Base-by-base conservation (phyloP, 176 grass and related monocot genomes). In the Tuctoria greenei region DNA sequence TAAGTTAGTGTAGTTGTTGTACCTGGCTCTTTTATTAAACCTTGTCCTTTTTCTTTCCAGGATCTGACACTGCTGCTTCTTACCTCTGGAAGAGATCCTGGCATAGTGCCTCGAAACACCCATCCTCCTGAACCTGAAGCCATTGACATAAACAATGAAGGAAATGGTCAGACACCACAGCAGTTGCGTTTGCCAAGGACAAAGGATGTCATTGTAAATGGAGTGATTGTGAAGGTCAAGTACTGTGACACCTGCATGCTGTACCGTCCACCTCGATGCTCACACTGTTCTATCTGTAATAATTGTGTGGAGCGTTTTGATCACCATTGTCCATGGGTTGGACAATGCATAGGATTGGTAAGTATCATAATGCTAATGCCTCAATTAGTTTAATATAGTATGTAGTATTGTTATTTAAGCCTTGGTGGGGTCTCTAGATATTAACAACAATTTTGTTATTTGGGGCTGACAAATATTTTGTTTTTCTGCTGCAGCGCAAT, bases 221-320 rank as follows among this genome's bases (percentile, higher is more conserved):
- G 90, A 36, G 74, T 90, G 2, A 24, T 72, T 46, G 90, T 97
- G 57, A 97, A 93, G 72, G 83, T 97, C 72, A 97, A 97, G 68
- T 97, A 97, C 75, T 97, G 93, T 34, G 93, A 97, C 64, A 97
- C 93, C 55, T 97, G 93, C 82, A 93, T 97, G 93, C 79, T 97
- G 51, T 97, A 97, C 75, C 87, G 93, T 38, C 90, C 93, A 75
- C 93, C 90, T 72, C 85, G 93, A 60, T 97, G 93, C 31, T 97
- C 93, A 13, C 93, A 97, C 44, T 97, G 93, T 82, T 93, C 90
- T 37, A 97, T 97, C 66, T 97, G 93, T 71, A 93, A 97, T 87
- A 97, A 97, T 51, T 97, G 93, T 41, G 93, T 97, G 31, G 93
- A 97, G 62, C 82, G 87, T n/a, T 97, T 97, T 83, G 93, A 97